Evolutionary conservation across 2,329 filamentous ascomycete genomes (phyloP), one percentile per base, ranked within the genome.

Genomic region (Penicillium nordicum): DNA sequence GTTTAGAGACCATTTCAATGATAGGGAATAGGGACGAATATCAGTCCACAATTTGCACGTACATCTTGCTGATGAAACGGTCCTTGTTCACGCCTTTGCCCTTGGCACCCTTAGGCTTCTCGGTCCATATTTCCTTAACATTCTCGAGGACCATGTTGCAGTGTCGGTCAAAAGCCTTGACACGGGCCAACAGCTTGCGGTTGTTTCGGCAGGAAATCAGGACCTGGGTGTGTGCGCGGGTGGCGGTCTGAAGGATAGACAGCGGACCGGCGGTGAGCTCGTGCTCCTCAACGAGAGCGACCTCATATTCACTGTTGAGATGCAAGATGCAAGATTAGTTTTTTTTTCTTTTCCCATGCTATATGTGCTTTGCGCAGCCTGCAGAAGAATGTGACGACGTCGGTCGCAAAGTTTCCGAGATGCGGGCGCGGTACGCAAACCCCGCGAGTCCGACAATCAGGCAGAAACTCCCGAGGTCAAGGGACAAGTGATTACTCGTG

Each of bases 141-240:
- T 96, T 96, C 81, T 96, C 92, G 46, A 97, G 81, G 4, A 96
- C 90, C 94, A 99, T 97, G 79, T 99, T 99, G 84, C 92, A 97
- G 78, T 99, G 94, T 59, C 94, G 84, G 78, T 99, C 94, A 74
- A 99, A 99, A 7, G 94, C 94, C 82, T 99, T 99, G 71, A 99
- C 93, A 63, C 94, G 89, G 50, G 93, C 94, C 53, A 99, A 87
- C 46, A 99, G 84, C 82, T 99, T 99, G 78, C 93, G 89, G 82
- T 97, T 97, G 84, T 96, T 97, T 65, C 94, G 92, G 79, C 93
- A 93, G 53, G 91, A 96, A 72, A 99, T 97, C 63, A 99, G 86
- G 61, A 99, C 93, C 79, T 97, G 94, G 42, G 89, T 90, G 80
- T 97, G 93, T 63, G 89, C 90, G 74, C 92, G 90, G 57, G 97